Conservation (phyloP, 2,329 filamentous ascomycete genomes). For the Nigrospora osmanthi region DNA sequence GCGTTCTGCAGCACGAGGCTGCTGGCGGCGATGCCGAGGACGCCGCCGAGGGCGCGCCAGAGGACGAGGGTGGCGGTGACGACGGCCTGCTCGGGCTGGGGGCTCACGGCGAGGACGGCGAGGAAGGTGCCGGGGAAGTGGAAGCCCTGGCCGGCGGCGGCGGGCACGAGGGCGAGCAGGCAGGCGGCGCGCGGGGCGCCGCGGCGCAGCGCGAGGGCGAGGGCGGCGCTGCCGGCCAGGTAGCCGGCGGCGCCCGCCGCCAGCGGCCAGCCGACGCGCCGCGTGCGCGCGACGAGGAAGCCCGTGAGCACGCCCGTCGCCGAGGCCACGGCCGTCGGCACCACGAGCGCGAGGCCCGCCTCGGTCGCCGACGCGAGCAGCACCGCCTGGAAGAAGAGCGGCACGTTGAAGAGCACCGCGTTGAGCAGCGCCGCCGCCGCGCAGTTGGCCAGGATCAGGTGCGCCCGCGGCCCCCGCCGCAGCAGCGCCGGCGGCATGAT, state of each 20-base stretch:
- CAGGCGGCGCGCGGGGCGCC: conserved; percentile 45
- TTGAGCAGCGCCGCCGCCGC: conserved; percentile 43
- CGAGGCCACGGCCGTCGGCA: conserved; percentile 52
- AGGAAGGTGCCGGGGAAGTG: conserved; percentile 59
- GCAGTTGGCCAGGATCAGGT: conserved; percentile 49
- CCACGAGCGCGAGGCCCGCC: conserved; percentile 64
- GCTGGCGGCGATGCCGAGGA: conserved; percentile 65
- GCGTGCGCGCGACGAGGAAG: conserved; percentile 52
- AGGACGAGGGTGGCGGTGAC: conserved; percentile 63
- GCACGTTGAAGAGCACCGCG: conserved; percentile 55
- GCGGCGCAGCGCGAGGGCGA: conserved; percentile 37
- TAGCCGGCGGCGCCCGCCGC: conserved; percentile 39
- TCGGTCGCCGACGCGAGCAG: conserved; percentile 61
- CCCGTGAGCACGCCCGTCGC: conserved; percentile 48
- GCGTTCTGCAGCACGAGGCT: conserved; percentile 69
- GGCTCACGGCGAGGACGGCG: conserved; percentile 50
- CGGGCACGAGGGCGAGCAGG: conserved; percentile 48
- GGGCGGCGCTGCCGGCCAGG: conserved; percentile 40
- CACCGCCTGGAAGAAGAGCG: conserved; percentile 71
- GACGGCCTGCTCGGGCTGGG: conserved; percentile 57
- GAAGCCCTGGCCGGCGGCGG: conserved; percentile 53
- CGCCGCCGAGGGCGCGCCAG: conserved; percentile 63
- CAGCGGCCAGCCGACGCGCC: conserved; percentile 52
- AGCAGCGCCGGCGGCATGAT: conserved; percentile 54
- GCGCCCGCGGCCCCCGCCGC: conserved; percentile 39